Conservation (phyloP, 2,329 filamentous ascomycete species). For the Lachnellula subtilissima region DNA sequence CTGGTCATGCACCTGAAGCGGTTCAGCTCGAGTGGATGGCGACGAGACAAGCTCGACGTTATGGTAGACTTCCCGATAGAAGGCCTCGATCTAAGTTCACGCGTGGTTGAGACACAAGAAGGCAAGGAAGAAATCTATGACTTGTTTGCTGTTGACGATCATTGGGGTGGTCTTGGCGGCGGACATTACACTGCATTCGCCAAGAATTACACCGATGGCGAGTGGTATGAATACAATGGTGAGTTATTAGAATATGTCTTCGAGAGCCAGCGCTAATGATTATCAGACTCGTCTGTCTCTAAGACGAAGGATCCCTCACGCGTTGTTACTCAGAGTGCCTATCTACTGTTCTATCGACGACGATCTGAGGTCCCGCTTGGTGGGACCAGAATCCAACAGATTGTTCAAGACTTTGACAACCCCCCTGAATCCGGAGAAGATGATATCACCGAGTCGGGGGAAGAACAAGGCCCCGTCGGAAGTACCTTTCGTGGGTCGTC, state of each 20-base stretch:
- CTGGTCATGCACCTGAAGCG: conserved; percentile 93
- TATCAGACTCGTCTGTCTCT: conserved; percentile 68
- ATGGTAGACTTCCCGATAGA: conserved; percentile 88
- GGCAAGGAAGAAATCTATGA: conserved; percentile 86
- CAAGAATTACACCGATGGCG: conserved; percentile 81
- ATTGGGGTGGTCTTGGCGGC: conserved; percentile 87
- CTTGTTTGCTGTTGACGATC: conserved; percentile 91
- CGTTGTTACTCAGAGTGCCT: conserved; percentile 73
- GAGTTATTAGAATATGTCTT: conserved; percentile 32
- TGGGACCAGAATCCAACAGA: conserved; percentile 66
- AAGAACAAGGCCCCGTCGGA: conserved; percentile 80
- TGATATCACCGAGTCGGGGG: conserved; percentile 59
- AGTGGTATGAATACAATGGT: conserved; percentile 99
- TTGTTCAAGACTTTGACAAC: conserved; percentile 60
- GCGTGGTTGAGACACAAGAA: conserved; percentile 74
- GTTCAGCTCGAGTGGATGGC: conserved; percentile 78
- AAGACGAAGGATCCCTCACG: conserved; percentile 53
- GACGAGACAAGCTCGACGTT: conserved; percentile 87
- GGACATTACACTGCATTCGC: conserved; percentile 95
- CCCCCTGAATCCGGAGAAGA: conserved; percentile 43
- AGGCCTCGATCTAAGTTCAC: conserved; percentile 73
- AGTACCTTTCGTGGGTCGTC: conserved; percentile 87
- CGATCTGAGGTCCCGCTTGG: conserved; percentile 74
- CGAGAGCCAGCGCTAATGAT: conserved; percentile 36
- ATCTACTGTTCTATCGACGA: conserved; percentile 92